phyloP scores from a whole-genome alignment of 257 asterid species.

The Solanum virginianum region DNA sequence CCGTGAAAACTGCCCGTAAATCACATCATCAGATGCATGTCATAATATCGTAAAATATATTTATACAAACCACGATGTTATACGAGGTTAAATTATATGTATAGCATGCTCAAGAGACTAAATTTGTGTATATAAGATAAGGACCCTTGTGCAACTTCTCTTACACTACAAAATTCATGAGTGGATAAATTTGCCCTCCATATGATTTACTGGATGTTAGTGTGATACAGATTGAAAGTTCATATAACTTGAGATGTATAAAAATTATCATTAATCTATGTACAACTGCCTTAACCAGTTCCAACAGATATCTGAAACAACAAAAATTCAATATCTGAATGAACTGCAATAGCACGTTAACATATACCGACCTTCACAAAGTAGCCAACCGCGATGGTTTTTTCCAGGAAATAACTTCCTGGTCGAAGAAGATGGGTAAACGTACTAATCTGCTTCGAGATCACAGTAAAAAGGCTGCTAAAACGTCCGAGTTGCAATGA shows the following conservation, averaged over 20 bases:
- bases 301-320: slow-evolving; percentile 12
- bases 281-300: slow-evolving; percentile 18
- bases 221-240: background rate
- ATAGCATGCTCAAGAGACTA: background rate
- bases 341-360: slow-evolving; percentile 11
- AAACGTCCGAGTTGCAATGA: background rate
- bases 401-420: background rate
- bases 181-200: background rate
- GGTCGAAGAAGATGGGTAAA: background rate
- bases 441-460: background rate
- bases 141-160: too few relatives aligned
- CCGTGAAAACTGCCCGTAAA: too few relatives aligned
- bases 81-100: too few relatives aligned
- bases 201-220: background rate
- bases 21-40: too few relatives aligned
- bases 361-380: slow-evolving; percentile 9
- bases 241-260: background rate
- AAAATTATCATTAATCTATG: slow-evolving; percentile 1
- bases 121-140: background rate
- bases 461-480: background rate
- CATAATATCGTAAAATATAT: too few relatives aligned
- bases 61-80: too few relatives aligned
- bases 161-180: background rate
- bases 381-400: background rate
- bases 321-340: slow-evolving; percentile 2